These are phyloP conservation scores for Heterobasidion occidentale DNA, from an alignment of 1,284 basidiomycete species.

Conservation along the genomic window DNA sequence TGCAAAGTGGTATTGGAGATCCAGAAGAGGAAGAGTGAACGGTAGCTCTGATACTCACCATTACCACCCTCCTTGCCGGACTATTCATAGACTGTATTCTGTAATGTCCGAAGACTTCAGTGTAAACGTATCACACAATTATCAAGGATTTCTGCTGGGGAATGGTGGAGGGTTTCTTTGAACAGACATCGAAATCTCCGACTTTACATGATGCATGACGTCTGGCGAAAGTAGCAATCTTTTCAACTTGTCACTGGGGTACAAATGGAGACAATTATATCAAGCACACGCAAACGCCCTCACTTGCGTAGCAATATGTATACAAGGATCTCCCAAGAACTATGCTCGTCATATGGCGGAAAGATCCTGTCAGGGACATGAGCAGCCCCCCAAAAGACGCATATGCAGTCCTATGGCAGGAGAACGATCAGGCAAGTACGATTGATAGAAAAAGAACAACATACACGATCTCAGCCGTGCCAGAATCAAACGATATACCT, in stretches of 20 bases:
- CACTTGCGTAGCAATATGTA: conserved; percentile 85
- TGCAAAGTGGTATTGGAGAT: conserved; percentile 82
- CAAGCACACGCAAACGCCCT: conserved; percentile 6
- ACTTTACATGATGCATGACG: too few species aligned
- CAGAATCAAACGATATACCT: conserved; percentile 97
- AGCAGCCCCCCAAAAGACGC: conserved; percentile 95
- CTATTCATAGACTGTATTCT: background rate
- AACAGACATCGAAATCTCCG: too few species aligned
- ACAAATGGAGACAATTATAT: background rate
- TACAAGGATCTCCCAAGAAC: conserved; percentile 89
- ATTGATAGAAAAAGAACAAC: conserved; percentile 19
- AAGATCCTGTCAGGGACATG: conserved; percentile 90
- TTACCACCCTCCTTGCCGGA: background rate
- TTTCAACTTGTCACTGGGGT: too few species aligned
- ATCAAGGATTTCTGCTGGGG: too few species aligned
- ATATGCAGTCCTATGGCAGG: conserved; percentile 73
- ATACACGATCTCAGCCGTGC: conserved; percentile 75
- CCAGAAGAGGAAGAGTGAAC: conserved; percentile 73
- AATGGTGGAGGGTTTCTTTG: too few species aligned
- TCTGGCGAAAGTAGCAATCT: too few species aligned
- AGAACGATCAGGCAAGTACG: conserved; percentile 5
- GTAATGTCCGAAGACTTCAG: too few species aligned
- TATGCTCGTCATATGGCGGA: conserved; percentile 87
- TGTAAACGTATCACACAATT: too few species aligned
- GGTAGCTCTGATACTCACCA: background rate